These are phyloP conservation scores for Phyllosticta ampelicida DNA, from an alignment of 2,329 filamentous ascomycete species.

Conservation along the genomic window DNA sequence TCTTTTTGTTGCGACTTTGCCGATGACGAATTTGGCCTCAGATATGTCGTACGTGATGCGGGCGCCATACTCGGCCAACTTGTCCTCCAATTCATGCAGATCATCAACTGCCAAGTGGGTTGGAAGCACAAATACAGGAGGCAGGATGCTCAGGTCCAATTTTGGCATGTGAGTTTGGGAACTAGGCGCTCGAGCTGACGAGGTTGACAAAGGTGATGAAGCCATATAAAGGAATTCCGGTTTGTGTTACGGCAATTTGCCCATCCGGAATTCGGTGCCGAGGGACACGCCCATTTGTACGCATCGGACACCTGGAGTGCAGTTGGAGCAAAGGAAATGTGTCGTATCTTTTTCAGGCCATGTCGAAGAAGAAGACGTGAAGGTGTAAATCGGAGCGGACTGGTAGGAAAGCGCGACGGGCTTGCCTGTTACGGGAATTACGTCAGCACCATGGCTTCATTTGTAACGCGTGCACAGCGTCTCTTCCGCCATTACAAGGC, in stretches of 20 bases:
- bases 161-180: not conserved
- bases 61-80: conserved; percentile 44
- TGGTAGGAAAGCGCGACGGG: not conserved
- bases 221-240: not conserved
- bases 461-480: not conserved
- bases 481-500: not conserved
- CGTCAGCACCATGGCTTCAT: not conserved
- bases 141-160: conserved; percentile 38
- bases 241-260: not conserved
- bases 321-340: not conserved
- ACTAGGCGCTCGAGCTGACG: not conserved
- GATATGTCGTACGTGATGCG: conserved; percentile 58
- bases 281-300: too few relatives aligned
- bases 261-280: not conserved
- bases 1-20: conserved; percentile 57
- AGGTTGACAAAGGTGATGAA: not conserved
- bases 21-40: conserved; percentile 65
- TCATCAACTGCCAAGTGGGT: conserved; percentile 56
- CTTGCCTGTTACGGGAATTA: not conserved
- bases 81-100: conserved; percentile 52
- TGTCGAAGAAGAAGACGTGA: not conserved
- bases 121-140: conserved; percentile 62
- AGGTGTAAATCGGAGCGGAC: not conserved
- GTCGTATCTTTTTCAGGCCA: not conserved
- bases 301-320: too few relatives aligned